Evolutionary conservation across 2,329 filamentous ascomycete genomes (phyloP), one percentile per base, ranked within the genome.

Genomic region (Botrytis byssoidea): DNA sequence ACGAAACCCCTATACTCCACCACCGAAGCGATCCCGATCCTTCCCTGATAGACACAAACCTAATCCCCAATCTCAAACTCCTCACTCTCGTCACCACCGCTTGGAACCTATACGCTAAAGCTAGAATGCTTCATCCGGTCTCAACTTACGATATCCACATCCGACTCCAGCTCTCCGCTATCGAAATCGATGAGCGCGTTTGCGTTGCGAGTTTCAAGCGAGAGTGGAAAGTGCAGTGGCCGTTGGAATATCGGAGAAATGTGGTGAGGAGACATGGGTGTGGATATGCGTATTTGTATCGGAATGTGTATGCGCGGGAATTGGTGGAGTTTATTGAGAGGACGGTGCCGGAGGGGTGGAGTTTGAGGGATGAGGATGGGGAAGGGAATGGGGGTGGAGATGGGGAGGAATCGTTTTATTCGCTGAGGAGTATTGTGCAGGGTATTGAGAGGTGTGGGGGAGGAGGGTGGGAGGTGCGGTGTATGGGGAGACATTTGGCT

Each of bases 321-420:
- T 4, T 60, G 29, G 57, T 60, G 18, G 57, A 60, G 32, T 60
- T 60, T 32, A 12, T 22, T 8, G 57, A 60, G 20, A 35, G 20
- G 7, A 4, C 3, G 9, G 10, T 16, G 0, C 57, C 57, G 9
- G 57, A 60, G 32, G 57, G 57, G 4, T 60, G 18, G 29, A 60
- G 37, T 60, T 25, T 60, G 18, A 25, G 20, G 8, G 29, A 22
- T 20, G 7, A 3, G 9, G 18, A 60, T 12, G 32, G 32, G 32
- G 32, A n/a, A n/a, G 8, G 3, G 4, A 18, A 60, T 5, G 20
- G 4, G 0, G 32, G 25, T 5, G 57, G 4, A 0, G 29, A 22
- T 3, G 14, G 25, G 3, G 32, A 60, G 18, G 32, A 60, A 3
- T 60, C 29, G 8, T 35, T 60, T 60, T 60, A 35, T 32, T 37